Percentiles rank a stretch among this genome's conserved stretches.
Evolutionary conservation across 2,329 filamentous ascomycete species (phyloP).

Genomic region (Fusarium sambucinum): DNA sequence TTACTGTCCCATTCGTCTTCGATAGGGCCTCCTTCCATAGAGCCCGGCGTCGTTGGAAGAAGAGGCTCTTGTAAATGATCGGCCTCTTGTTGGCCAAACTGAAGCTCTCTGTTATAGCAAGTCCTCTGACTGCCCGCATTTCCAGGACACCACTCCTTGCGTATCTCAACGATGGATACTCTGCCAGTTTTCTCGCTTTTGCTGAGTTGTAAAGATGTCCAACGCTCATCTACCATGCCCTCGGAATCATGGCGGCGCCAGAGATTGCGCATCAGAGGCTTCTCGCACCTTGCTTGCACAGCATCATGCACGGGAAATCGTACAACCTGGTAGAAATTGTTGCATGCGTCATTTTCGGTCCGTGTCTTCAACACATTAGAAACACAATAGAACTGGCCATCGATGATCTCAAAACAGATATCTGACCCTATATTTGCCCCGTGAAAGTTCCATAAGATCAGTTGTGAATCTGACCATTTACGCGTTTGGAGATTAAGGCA

Average conservation of each 20-base stretch:
- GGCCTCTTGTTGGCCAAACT: conserved; percentile 51
- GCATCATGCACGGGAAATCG: conserved; percentile 67
- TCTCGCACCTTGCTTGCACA: conserved; percentile 54
- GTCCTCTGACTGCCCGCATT: conserved; percentile 71
- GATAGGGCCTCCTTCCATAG: neutral
- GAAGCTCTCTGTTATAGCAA: conserved; percentile 72
- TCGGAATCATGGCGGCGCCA: conserved; percentile 77
- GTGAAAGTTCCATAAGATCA: conserved; percentile 69
- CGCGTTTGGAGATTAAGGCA: conserved; percentile 61
- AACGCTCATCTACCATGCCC: conserved; percentile 79
- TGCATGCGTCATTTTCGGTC: conserved; percentile 73
- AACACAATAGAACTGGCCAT: conserved; percentile 75
- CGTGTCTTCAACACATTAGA: conserved; percentile 74
- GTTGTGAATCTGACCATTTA: conserved; percentile 57
- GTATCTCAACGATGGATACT: conserved; percentile 73
- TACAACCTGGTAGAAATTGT: conserved; percentile 76
- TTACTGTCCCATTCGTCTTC: conserved; percentile 52
- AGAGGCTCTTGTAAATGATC: conserved; percentile 4
- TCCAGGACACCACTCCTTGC: conserved; percentile 72
- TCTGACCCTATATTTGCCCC: conserved; percentile 75
- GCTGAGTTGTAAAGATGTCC: conserved; percentile 74
- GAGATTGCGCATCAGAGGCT: conserved; percentile 58
- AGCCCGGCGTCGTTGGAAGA: conserved; percentile 15
- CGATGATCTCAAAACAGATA: conserved; percentile 78
- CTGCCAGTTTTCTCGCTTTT: conserved; percentile 69